phyloP scores from a whole-genome alignment of 257 asterid genomes.

The Verbascum thapsus region DNA sequence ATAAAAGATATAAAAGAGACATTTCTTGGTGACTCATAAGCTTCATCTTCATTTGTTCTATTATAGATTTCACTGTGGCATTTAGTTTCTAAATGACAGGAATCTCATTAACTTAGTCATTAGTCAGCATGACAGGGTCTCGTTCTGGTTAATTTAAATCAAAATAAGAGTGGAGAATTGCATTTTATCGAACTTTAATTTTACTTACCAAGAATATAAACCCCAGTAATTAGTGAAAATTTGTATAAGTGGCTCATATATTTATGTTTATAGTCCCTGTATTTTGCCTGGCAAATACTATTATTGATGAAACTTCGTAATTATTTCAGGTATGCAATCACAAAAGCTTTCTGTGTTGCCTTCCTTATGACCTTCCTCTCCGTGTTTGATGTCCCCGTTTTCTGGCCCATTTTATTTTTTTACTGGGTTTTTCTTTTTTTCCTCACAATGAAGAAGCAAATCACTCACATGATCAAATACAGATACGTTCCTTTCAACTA shows the following conservation, averaged over 20 bases:
- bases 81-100: background rate
- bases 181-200: conserved; percentile 15
- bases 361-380: conserved; percentile 80
- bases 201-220: conserved; percentile 8
- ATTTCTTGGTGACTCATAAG: background rate
- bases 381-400: conserved; percentile 84
- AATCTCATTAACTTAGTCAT: background rate
- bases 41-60: background rate
- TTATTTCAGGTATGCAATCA: conserved; percentile 79
- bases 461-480: conserved; percentile 84
- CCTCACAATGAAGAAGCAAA: conserved; percentile 89
- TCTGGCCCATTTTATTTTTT: conserved; percentile 84
- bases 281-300: background rate
- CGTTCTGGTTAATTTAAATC: background rate
- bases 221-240: background rate
- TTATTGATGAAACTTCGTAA: conserved; percentile 2
- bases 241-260: background rate
- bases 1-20: too few species aligned
- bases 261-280: background rate
- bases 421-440: conserved; percentile 81
- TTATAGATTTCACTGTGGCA: background rate
- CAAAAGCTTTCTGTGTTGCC: conserved; percentile 87
- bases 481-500: conserved; percentile 71
- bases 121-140: background rate
- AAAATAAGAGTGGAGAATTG: background rate